phyloP scores from a whole-genome alignment of 495 filamentous ascomycete species.

The Penicillium antarcticum region DNA sequence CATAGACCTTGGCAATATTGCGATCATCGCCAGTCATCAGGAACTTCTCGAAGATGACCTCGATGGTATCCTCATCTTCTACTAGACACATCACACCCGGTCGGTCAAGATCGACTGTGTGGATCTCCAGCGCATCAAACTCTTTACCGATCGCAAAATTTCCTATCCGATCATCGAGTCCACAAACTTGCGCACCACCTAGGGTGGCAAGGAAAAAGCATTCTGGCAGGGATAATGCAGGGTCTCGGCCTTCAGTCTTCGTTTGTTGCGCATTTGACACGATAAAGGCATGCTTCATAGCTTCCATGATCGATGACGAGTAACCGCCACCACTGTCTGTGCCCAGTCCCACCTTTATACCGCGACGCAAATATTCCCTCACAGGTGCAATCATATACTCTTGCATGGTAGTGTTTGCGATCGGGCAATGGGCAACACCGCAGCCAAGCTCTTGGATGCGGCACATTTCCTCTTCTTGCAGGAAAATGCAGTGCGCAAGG shows the following conservation, averaged over 20 bases:
- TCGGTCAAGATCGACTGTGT: conserved; percentile 25
- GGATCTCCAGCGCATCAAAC: conserved; percentile 62
- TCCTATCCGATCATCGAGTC: conserved; percentile 53
- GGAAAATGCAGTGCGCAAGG: conserved; percentile 61
- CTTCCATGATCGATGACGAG: conserved; percentile 55
- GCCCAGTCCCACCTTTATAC: conserved; percentile 63
- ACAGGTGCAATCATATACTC: conserved; percentile 61
- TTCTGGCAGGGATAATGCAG: conserved; percentile 48
- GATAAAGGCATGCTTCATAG: conserved; percentile 59
- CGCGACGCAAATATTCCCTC: conserved; percentile 51
- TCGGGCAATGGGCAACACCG: conserved; percentile 62
- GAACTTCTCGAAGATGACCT: conserved; percentile 59
- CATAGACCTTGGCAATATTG: conserved; percentile 57
- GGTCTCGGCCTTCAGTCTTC: conserved; percentile 43
- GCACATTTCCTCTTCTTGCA: conserved; percentile 51
- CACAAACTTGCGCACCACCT: conserved; percentile 59
- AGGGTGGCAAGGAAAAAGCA: conserved; percentile 60
- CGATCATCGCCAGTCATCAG: conserved; percentile 65
- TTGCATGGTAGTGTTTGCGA: conserved; percentile 60
- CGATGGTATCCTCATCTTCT: conserved; percentile 46
- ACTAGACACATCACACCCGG: conserved; percentile 49
- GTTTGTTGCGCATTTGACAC: conserved; percentile 54
- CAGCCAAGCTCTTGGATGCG: conserved; percentile 45
- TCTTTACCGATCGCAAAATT: conserved; percentile 58
- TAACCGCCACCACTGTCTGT: conserved; percentile 68